Evolutionary conservation across 2,329 filamentous ascomycete genomes (phyloP).

Genomic region (Penicillium italicum): DNA sequence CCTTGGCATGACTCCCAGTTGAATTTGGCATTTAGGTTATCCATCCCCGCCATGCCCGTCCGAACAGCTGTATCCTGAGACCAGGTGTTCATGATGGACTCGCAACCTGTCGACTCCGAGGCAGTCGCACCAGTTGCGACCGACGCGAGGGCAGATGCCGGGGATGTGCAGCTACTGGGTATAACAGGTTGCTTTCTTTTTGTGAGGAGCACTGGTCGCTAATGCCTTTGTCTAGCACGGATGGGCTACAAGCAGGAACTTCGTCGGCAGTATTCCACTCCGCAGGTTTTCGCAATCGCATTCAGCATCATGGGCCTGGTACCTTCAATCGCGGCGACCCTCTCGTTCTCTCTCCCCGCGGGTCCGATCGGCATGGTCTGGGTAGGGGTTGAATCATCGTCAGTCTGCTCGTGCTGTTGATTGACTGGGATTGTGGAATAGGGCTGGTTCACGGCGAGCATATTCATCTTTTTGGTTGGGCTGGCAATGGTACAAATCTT

Average conservation of each 20-base stretch:
- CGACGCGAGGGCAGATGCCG: neutral
- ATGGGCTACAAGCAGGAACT: conserved; percentile 59
- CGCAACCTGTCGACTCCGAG: neutral
- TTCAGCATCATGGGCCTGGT: conserved; percentile 61
- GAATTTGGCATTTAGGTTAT: neutral
- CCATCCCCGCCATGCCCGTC: neutral
- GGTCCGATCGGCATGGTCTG: conserved; percentile 61
- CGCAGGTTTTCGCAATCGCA: conserved; percentile 61
- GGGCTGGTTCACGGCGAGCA: conserved; percentile 55
- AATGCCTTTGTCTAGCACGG: conserved; percentile 22
- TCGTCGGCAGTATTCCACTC: conserved; percentile 57
- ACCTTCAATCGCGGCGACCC: conserved; percentile 58
- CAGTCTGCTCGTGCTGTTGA: neutral
- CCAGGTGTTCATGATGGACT: neutral
- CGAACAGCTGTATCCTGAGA: neutral
- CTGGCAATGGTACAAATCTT: conserved; percentile 51
- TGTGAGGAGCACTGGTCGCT: neutral
- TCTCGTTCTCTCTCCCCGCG: conserved; percentile 57
- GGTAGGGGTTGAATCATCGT: conserved; percentile 34
- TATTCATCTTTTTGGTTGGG: conserved; percentile 57
- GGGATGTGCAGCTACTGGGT: conserved; percentile 3
- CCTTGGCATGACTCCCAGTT: neutral
- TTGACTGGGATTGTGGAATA: conserved; percentile 1
- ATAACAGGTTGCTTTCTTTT: neutral
- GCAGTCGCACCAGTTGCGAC: neutral